Conservation (phyloP, 345 rosid genomes). For the Heritiera littoralis region DNA sequence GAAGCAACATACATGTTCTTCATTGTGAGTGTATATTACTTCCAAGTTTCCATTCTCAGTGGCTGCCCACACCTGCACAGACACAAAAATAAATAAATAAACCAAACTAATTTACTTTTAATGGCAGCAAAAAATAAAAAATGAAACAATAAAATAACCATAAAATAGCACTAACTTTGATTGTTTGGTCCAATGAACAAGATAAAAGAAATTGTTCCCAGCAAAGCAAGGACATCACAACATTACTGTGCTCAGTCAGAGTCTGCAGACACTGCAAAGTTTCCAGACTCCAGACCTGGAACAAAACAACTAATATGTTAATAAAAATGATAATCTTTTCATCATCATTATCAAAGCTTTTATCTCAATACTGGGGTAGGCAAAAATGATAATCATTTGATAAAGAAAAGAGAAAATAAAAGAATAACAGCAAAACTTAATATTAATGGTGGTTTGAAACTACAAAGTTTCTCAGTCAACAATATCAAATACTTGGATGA, state of each 20-base stretch:
- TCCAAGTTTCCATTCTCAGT: constrained; percentile 89
- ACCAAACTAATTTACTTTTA: neutral
- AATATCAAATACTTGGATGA: neutral
- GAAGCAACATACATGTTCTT: constrained; percentile 73
- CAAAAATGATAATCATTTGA: neutral
- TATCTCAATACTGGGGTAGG: neutral
- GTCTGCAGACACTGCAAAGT: constrained; percentile 89
- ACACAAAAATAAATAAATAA: constrained; percentile 10
- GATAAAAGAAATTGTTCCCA: constrained; percentile 99
- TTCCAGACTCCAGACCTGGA: constrained; percentile 89
- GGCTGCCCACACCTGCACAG: constrained; percentile 82
- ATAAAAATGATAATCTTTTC: neutral
- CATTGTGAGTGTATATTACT: constrained; percentile 86
- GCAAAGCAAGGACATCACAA: constrained; percentile 95
- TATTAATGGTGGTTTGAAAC: neutral
- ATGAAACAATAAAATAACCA: neutral
- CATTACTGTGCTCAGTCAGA: constrained; percentile 68
- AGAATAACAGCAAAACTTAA: neutral
- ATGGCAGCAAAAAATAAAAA: neutral
- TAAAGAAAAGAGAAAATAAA: constrained; percentile 6
- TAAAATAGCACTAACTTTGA: constrained; percentile 54
- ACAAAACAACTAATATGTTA: constrained; percentile 13
- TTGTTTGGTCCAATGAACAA: constrained; percentile 86
- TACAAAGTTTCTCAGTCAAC: neutral
- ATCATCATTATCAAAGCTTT: too few relatives aligned